Evolutionary conservation across 768 basidiomycete species (phyloP), one percentile per base, ranked within the genome.

Genomic region (Tylopilus sp.): DNA sequence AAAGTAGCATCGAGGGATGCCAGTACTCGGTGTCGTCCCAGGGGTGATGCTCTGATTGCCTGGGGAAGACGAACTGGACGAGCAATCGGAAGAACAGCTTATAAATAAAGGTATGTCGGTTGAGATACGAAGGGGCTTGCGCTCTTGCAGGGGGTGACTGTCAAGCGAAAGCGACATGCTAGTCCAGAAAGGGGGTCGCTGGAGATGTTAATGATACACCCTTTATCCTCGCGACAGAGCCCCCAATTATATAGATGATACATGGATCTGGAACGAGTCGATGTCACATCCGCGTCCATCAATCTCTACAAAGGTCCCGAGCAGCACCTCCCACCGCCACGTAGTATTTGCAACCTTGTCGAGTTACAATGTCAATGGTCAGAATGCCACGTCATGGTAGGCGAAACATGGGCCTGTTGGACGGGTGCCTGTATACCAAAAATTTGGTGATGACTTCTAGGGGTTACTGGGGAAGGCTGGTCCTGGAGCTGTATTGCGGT

Each of bases 51-150:
- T 57, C 34, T 40, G 48, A 24, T 34, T 44, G 26, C 40, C 22
- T 22, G 54, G 16, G 55, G 55, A 71, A 55, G 57, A 54, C 5
- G 61, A 46, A 31, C 63, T 50, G 49, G 56, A 47, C 25, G 69
- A 52, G 37, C 65, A 73, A 19, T 71, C 67, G 33, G 71, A 67
- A 26, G 73, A 70, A 52, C 71, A 67, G 41, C 74, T 62, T 16
- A 69, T 63, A 13, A 68, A 67, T 48, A 67, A 71, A 28, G 74
- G 66, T 30, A 72, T 44, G 49, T 74, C 69, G 43, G 74, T 75
- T 19, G 61, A 61, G 38, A 73, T 67, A 19, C 61, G 63, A 5
- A 64, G 63, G 25, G 56, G 51, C 28, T 54, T 52, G 44, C 60
- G 68, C 43, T 51, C 51, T 24, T 46, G 50, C 16, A 16, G 38